phyloP scores from a whole-genome alignment of 2,329 filamentous ascomycete genomes.

The Endoconidiophora polonica region DNA sequence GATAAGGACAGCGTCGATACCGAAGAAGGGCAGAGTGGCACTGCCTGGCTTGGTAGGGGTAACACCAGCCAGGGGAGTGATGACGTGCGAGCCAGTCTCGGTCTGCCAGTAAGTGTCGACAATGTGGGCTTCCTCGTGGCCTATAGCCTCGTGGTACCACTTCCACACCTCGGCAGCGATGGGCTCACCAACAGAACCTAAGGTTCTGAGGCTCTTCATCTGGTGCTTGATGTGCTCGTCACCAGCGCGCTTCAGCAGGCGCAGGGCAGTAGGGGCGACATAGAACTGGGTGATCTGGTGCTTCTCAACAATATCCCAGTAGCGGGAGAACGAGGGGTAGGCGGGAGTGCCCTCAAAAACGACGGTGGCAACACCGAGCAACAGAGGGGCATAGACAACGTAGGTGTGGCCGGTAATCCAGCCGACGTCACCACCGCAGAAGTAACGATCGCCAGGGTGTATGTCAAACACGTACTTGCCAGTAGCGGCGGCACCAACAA shows the following conservation, averaged over 20 bases:
- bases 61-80: constrained; percentile 79
- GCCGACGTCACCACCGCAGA: constrained; percentile 94
- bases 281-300: constrained; percentile 96
- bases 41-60: constrained; percentile 95
- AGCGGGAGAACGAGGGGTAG: constrained; percentile 93
- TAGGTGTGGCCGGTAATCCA: constrained; percentile 99
- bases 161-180: constrained; percentile 98
- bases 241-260: constrained; percentile 86
- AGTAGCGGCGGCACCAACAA: constrained; percentile 82
- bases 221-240: constrained; percentile 79
- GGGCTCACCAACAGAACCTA: constrained; percentile 92
- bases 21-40: constrained; percentile 93
- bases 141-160: constrained; percentile 94
- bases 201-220: constrained; percentile 76
- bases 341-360: constrained; percentile 97
- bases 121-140: constrained; percentile 82
- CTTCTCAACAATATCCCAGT: constrained; percentile 97
- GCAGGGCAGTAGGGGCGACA: constrained; percentile 84
- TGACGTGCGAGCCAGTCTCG: constrained; percentile 92
- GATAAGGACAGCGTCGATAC: constrained; percentile 93
- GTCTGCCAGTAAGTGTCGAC: constrained; percentile 99
- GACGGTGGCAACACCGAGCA: constrained; percentile 84
- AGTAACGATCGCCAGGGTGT: constrained; percentile 82
- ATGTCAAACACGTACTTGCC: constrained; percentile 99
- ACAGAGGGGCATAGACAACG: constrained; percentile 85